Percentiles rank a stretch among this genome's conserved stretches.
Conservation (phyloP, 345 rosid genomes). For the Eucalyptus cladocalyx region DNA sequence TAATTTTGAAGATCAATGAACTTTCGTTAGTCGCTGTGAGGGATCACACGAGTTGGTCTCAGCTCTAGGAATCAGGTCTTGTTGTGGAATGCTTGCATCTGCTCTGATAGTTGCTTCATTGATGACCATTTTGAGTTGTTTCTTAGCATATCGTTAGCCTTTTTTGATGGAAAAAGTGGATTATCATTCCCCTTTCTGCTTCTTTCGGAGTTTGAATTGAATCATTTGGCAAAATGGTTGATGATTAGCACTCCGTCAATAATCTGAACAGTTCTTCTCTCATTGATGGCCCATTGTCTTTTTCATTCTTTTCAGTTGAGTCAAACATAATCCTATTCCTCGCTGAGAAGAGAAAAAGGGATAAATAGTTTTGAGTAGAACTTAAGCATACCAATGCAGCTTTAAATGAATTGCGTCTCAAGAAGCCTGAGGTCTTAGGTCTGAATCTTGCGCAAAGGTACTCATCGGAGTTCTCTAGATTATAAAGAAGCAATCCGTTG, state of each 20-base stretch:
- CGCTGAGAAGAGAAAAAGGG: too few species aligned
- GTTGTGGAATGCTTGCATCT: background rate
- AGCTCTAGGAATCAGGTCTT: background rate
- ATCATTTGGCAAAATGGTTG: background rate
- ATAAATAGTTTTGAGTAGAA: too few species aligned
- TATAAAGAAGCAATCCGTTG: accelerated
- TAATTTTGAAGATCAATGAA: background rate
- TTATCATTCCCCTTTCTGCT: background rate
- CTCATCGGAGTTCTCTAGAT: accelerated
- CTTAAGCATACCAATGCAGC: too few species aligned
- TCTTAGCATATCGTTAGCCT: background rate
- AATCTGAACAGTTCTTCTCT: background rate
- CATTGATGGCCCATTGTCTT: background rate
- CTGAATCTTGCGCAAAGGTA: too few species aligned
- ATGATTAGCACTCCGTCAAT: background rate
- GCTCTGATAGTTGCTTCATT: background rate
- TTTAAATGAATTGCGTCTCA: too few species aligned
- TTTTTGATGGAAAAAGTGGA: background rate
- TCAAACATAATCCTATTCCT: too few species aligned
- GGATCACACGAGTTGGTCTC: background rate
- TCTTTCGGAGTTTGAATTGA: background rate
- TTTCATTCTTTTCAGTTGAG: too few species aligned
- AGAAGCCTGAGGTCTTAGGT: too few species aligned
- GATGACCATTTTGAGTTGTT: background rate
- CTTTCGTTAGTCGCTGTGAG: background rate